Evolutionary conservation across 495 filamentous ascomycete genomes (phyloP), one percentile per base, ranked within the genome.

Genomic region (Podospora tetraspora): DNA sequence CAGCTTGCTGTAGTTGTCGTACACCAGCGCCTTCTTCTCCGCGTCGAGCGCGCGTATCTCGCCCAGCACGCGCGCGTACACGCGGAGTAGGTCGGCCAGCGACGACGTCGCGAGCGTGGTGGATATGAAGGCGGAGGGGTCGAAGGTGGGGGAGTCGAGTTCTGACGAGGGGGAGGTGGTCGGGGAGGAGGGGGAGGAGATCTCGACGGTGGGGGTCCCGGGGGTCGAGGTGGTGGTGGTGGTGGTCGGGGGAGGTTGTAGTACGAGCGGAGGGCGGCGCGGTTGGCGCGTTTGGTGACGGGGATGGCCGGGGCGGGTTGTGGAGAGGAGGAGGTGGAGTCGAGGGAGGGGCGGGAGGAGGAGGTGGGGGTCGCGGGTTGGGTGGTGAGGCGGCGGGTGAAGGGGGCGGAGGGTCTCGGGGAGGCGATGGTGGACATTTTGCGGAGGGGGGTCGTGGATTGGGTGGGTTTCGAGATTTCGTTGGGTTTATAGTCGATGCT

Each of bases 1-100:
- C 73, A 99, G 81, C 81, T 97, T 98, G 69, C 88, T 92, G 78
- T 97, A 99, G 77, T 99, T 99, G 77, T 99, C 95, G 77, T 99
- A 99, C 5, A 99, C 95, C 57, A 99, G 82, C 24, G 95, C 93
- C 79, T 99, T 99, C 73, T 92, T 88, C 82, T 99, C 95, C 23
- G 94, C 94, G 74, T 98, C 95, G 21, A 98, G 84, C 2, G 91
- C 91, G 24, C 93, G 84, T 43, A 97, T 95, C 76, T 98, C 95
- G 71, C 82, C 79, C 11, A 93, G 79, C 37, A 93, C 78, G 8
- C 84, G 81, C 66, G 87, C 85, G 76, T 93, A 90, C 0, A 86
- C 79, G 63, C 80, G 83, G 64, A 94, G 71, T 23, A 93, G 78
- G 56, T 87, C 89, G 67, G 87, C 83, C 63, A 94, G 78, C 19